Base-by-base conservation (phyloP, 495 filamentous ascomycete species). In the Amphirosellinia nigrospora region DNA sequence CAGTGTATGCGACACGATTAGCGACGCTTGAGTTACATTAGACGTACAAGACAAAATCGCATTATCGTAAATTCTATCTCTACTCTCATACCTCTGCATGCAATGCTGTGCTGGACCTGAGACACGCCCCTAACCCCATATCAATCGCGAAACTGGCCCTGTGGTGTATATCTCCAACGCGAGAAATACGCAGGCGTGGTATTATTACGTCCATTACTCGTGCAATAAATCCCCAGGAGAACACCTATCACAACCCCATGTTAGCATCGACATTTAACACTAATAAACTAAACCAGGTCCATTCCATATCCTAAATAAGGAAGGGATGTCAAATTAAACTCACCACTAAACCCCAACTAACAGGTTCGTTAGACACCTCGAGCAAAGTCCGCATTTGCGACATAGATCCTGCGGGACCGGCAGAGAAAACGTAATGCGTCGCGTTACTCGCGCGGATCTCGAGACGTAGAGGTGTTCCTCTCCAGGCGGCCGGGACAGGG, bases 271-370 rank as follows among this genome's bases (percentile, higher is more conserved):
- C 38, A 43, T 4, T 2, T 16, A n/a, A 23, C 21, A 52, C 21
- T 2, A 3, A n/a, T n/a, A n/a, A n/a, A n/a, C n/a, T n/a, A n/a
- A n/a, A n/a, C n/a, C n/a, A n/a, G n/a, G n/a, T n/a, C n/a, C n/a
- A n/a, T n/a, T n/a, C n/a, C n/a, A n/a, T n/a, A n/a, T n/a, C n/a
- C n/a, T n/a, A n/a, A n/a, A n/a, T n/a, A n/a, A n/a, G n/a, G n/a
- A 3, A 36, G 34, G 34, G 34, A 36, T 36, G n/a, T n/a, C n/a
- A n/a, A n/a, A n/a, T n/a, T n/a, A n/a, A 43, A 70, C 73, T 79
- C 74, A 78, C 84, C 84, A 16, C 84, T 83, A 73, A 86, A 86
- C 0, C 83, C 78, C 81, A 86, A 71, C 83, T 85, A 7, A 87
- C 79, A 38, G 77, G 71, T 1, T 75, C 77, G 60, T 83, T 86